Evolutionary conservation across 352 stramenopile species (phyloP).

Genomic region (Pythium pyrilobum): DNA sequence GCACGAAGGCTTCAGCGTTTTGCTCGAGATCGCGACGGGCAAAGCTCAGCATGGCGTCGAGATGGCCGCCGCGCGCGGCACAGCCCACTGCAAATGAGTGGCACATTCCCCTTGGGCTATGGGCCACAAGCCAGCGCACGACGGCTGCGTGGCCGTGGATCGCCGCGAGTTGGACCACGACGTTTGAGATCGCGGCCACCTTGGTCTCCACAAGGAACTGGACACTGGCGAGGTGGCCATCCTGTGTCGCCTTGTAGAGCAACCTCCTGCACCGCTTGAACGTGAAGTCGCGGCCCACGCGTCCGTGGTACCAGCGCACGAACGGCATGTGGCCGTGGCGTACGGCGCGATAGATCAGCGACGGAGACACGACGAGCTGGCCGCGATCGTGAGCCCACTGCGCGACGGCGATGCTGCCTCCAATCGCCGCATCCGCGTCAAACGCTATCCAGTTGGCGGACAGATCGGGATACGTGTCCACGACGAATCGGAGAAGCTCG

Average conservation of each 20-base stretch:
- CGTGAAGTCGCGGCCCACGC: neutral
- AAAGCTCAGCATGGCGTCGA: too few relatives aligned
- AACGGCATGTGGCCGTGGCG: neutral
- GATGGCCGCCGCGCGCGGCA: too few relatives aligned
- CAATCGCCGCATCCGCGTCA: neutral
- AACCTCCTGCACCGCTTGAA: too few relatives aligned
- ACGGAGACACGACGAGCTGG: neutral
- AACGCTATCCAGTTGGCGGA: neutral
- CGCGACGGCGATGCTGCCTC: neutral
- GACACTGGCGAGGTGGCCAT: neutral
- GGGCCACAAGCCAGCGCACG: neutral
- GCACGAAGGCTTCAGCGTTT: too few relatives aligned
- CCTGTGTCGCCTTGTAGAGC: neutral
- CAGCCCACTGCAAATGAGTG: too few relatives aligned
- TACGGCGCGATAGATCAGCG: neutral
- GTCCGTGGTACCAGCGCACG: neutral
- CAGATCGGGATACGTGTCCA: neutral
- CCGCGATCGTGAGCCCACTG: neutral
- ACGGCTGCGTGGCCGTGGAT: neutral
- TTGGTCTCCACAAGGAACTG: constrained; percentile 1
- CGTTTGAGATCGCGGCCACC: neutral
- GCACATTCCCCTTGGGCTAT: too few relatives aligned
- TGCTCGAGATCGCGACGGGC: too few relatives aligned
- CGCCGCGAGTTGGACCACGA: neutral
- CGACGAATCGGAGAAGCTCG: neutral